A percentile compares a stretch with the other conserved stretches of the same genome.
These are phyloP conservation scores for Arabidopsis lyrata DNA, from an alignment of 441 rosid species.

Conservation along the genomic window DNA sequence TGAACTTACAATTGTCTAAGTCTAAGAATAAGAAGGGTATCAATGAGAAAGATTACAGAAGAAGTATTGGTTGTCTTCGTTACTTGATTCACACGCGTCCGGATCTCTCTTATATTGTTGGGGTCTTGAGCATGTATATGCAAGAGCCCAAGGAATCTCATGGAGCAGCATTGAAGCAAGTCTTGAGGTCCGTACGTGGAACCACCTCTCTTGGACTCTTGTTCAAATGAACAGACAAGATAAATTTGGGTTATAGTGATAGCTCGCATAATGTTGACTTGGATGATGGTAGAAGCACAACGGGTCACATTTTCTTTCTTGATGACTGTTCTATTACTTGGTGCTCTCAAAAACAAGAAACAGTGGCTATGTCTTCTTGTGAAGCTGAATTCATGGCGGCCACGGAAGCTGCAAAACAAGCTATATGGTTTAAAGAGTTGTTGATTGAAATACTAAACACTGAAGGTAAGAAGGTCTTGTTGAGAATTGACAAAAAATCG, in stretches of 20 bases:
- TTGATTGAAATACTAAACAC: too few species aligned
- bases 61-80: neutral
- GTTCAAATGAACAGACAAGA: fast-evolving
- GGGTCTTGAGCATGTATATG: neutral
- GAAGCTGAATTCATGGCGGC: constrained; percentile 8
- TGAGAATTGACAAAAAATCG: too few species aligned
- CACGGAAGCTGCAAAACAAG: too few species aligned
- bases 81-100: neutral
- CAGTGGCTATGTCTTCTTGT: neutral
- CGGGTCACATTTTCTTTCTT: fast-evolving
- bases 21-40: too few species aligned
- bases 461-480: too few species aligned
- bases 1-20: too few species aligned
- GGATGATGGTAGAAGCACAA: neutral
- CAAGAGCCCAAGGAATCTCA: neutral
- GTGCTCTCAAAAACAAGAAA: neutral
- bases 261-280: neutral
- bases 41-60: too few species aligned
- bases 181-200: neutral
- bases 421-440: too few species aligned
- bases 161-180: neutral
- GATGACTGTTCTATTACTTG: neutral
- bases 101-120: neutral
- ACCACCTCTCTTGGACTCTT: fast-evolving
- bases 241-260: neutral